Base-by-base conservation (phyloP, 352 stramenopile genomes). In the Phytopythium ostracodes region DNA sequence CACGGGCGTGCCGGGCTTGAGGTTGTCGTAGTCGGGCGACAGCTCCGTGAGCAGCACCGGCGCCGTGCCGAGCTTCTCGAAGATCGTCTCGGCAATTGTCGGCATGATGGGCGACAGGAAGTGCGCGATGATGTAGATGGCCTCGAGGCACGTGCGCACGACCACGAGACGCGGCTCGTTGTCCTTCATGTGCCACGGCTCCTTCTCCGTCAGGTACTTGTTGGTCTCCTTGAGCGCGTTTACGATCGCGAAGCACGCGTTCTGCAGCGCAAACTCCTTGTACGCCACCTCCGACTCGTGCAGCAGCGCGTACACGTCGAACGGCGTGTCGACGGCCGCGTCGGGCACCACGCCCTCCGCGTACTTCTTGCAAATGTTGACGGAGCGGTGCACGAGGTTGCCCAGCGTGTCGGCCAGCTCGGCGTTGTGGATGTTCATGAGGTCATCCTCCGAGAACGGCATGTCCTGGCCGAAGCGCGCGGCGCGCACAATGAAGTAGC, bases 381-480 rank as follows among this genome's bases (percentile, higher is more conserved):
- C 95, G 0, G 92, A 96, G 63, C 98, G 94, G 72, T 99, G 95
- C 43, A 99, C 92, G 29, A 99, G 77, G 75, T 99, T 99, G 56
- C 91, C 91, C 35, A 97, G 71, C 25, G 88, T 96, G 57, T 97
- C 89, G 10, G 88, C 89, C 27, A 97, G 73, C 73, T 99, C 97
- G 29, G 94, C 81, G 86, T 99, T 99, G 79, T 99, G 96, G 76
- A 98, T 98, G 64, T 98, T 92, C 36, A 98, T 81, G 60, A 99
- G 88, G 59, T 93, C 92, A 56, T 96, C 86, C 62, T 93, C 79
- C 31, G 81, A 94, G 72, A 97, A 97, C 25, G 89, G 88, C 74
- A 99, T 87, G 73, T 99, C 98, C 60, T 95, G 91, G 52, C 97
- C 97, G 72, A 98, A 99, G 35, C 96, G 94, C 17, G 83, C 91